These are phyloP conservation scores for Salvia hispanica DNA, from an alignment of 257 asterid species.

Conservation along the genomic window DNA sequence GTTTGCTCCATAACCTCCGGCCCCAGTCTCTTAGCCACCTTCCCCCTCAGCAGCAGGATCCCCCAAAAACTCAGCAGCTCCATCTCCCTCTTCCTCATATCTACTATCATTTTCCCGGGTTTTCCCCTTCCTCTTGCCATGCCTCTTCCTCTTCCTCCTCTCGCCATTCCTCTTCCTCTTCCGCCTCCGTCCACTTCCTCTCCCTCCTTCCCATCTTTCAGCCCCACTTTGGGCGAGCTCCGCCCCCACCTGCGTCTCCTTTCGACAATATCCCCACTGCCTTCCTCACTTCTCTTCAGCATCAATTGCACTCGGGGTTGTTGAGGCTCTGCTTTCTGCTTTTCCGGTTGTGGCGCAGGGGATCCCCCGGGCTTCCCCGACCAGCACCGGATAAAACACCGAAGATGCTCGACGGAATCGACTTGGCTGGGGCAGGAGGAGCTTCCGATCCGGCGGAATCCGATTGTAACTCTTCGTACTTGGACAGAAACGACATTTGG, in stretches of 20 bases:
- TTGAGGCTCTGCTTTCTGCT: constrained; percentile 52
- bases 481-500: constrained; percentile 31
- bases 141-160: constrained; percentile 30
- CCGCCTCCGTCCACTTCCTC: constrained; percentile 45
- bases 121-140: constrained; percentile 12
- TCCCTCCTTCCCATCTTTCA: constrained; percentile 12
- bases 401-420: constrained; percentile 35
- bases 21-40: constrained; percentile 66
- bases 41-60: constrained; percentile 62
- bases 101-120: no score
- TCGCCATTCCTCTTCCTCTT: constrained; percentile 48
- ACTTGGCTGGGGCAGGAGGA: constrained; percentile 10
- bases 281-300: constrained; percentile 40
- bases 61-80: constrained; percentile 44
- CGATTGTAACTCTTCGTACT: constrained; percentile 30
- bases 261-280: constrained; percentile 56
- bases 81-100: constrained; percentile 45
- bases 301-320: constrained; percentile 39
- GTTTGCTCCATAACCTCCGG: constrained; percentile 54
- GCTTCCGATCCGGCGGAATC: constrained; percentile 29
- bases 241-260: constrained; percentile 33
- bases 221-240: constrained; percentile 28
- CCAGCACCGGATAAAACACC: constrained; percentile 55
- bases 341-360: constrained; percentile 30
- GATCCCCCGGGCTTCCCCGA: constrained; percentile 54